phyloP scores from a whole-genome alignment of 1,139 yeast genomes.

The Suhomyces guaymorum region DNA sequence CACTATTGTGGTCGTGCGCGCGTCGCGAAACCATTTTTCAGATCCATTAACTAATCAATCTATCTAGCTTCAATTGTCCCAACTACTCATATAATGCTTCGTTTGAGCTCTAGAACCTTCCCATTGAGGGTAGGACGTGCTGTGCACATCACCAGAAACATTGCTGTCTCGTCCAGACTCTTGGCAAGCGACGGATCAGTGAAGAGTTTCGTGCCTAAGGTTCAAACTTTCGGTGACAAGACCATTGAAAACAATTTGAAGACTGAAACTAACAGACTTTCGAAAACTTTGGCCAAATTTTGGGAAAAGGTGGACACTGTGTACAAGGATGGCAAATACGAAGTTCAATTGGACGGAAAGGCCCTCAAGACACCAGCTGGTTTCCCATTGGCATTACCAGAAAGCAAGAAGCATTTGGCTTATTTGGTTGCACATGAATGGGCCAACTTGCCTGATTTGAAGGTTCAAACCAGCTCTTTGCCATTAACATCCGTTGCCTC shows the following conservation, averaged over 20 bases:
- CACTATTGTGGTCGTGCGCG: constrained; percentile 1
- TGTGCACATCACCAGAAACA: background rate
- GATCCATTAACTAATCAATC: too few species aligned
- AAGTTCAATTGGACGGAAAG: constrained; percentile 69
- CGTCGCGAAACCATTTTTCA: background rate
- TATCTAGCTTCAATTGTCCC: too few species aligned
- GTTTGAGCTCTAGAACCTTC: constrained; percentile 6
- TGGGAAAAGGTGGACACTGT: constrained; percentile 76
- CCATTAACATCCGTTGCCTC: constrained; percentile 88
- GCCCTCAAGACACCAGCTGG: constrained; percentile 87
- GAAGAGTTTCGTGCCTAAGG: constrained; percentile 15
- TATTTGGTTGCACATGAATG: constrained; percentile 84
- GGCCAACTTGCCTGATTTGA: constrained; percentile 69
- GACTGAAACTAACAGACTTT: constrained; percentile 69
- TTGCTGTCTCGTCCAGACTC: background rate
- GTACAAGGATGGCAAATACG: constrained; percentile 34
- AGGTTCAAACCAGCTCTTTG: constrained; percentile 75
- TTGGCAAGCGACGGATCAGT: constrained; percentile 13
- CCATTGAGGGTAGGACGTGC: background rate
- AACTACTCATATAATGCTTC: constrained; percentile 8
- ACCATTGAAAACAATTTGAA: constrained; percentile 51
- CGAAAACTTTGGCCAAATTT: constrained; percentile 72
- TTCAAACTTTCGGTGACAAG: constrained; percentile 37
- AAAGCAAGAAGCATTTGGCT: constrained; percentile 62
- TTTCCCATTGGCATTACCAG: constrained; percentile 64